Conservation (phyloP, 345 rosid species). For the Turritis glabra region DNA sequence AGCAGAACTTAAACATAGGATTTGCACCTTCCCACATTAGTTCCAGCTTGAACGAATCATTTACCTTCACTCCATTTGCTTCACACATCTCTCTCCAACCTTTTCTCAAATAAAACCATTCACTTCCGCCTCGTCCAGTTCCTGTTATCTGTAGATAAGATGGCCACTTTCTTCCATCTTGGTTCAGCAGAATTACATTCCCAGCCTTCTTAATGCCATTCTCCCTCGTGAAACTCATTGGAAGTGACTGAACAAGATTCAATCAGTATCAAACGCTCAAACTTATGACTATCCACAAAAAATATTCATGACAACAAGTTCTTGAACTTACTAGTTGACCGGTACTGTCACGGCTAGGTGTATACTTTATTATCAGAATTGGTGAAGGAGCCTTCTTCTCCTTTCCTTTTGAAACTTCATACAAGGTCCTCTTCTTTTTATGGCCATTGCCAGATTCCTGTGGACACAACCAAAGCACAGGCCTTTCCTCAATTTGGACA, state of each 20-base stretch:
- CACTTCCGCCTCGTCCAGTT: background rate
- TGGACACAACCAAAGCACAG: constrained; percentile 25
- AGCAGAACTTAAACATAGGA: constrained; percentile 27
- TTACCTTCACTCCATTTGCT: constrained; percentile 29
- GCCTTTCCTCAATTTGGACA: constrained; percentile 16
- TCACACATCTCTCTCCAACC: constrained; percentile 40
- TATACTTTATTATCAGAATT: background rate
- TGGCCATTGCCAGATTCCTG: background rate
- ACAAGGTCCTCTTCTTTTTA: background rate
- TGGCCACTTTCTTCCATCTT: constrained; percentile 34
- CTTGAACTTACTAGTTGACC: constrained; percentile 35
- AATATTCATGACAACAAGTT: background rate
- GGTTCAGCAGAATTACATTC: constrained; percentile 21
- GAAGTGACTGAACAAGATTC: constrained; percentile 29
- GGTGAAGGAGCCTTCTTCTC: constrained; percentile 7
- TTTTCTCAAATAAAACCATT: constrained; percentile 31
- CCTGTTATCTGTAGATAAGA: constrained; percentile 24
- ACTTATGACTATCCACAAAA: background rate
- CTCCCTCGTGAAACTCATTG: constrained; percentile 15
- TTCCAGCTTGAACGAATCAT: constrained; percentile 29
- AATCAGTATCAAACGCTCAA: constrained; percentile 12
- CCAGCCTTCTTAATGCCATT: constrained; percentile 19
- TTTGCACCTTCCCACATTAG: constrained; percentile 19
- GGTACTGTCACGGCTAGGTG: constrained; percentile 15
- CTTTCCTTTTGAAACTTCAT: constrained; percentile 9